These are phyloP conservation scores for Pyrenopolyporus hunteri DNA, from an alignment of 495 filamentous ascomycete species.

Conservation along the genomic window DNA sequence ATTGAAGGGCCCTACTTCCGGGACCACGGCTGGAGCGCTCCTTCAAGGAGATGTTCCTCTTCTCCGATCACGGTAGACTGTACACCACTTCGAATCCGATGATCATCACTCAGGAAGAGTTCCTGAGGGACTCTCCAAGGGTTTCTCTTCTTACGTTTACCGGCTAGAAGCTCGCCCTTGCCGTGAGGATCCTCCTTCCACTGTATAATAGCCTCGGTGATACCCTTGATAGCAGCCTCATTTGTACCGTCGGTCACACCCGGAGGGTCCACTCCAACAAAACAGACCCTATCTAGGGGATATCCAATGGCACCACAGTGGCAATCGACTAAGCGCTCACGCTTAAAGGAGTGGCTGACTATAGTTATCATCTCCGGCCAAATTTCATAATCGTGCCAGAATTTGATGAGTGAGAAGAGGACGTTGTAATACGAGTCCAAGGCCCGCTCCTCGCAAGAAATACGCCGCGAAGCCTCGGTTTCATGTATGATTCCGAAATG, in stretches of 20 bases:
- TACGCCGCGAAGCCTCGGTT: conserved; percentile 10
- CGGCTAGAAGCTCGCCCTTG: conserved; percentile 48
- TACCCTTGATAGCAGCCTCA: conserved; percentile 47
- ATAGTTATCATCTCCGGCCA: conserved; percentile 67
- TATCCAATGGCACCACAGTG: conserved; percentile 73
- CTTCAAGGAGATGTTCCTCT: conserved; percentile 45
- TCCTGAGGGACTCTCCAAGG: conserved; percentile 49
- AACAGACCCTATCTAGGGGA: conserved; percentile 50
- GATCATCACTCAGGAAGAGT: conserved; percentile 47
- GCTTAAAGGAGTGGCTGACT: conserved; percentile 79
- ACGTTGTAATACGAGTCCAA: conserved; percentile 84
- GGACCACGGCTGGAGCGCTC: conserved; percentile 43
- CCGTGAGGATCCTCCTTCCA: conserved; percentile 61
- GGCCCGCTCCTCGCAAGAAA: conserved; percentile 62
- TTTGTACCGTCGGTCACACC: conserved; percentile 47
- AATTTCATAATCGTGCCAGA: conserved; percentile 52
- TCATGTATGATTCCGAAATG: conserved; percentile 44
- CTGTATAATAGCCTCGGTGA: conserved; percentile 47
- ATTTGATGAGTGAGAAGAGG: conserved; percentile 69
- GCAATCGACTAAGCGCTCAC: conserved; percentile 65
- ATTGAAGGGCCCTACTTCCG: neutral
- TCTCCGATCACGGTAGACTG: conserved; percentile 34
- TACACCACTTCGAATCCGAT: conserved; percentile 45
- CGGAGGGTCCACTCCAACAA: conserved; percentile 74
- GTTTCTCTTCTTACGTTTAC: conserved; percentile 58